phyloP scores from a whole-genome alignment of 768 basidiomycete genomes.

The Tulasnella sp. region DNA sequence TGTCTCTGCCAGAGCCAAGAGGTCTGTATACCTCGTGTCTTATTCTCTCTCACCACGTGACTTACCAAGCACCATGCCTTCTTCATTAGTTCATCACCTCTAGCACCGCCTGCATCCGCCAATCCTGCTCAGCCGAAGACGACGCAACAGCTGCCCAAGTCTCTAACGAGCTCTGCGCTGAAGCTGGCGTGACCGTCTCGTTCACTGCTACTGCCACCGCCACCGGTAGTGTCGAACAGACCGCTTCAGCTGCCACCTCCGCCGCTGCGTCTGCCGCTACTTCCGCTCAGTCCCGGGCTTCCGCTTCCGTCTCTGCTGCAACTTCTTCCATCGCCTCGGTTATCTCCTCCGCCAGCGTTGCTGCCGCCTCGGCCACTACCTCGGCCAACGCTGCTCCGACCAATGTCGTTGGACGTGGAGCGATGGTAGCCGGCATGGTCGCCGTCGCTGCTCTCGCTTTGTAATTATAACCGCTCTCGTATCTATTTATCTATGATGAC shows the following conservation, averaged over 20 bases:
- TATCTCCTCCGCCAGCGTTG: slow-evolving; percentile 7
- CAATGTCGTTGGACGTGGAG: neutral
- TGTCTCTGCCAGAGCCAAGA: slow-evolving; percentile 59
- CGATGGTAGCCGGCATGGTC: slow-evolving; percentile 18
- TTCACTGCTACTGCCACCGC: neutral
- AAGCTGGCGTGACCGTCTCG: slow-evolving; percentile 21
- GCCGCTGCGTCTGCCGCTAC: slow-evolving; percentile 28
- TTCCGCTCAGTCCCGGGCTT: neutral
- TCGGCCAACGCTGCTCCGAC: slow-evolving; percentile 15
- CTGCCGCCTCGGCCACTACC: neutral
- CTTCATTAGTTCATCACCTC: slow-evolving; percentile 25
- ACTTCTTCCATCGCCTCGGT: neutral
- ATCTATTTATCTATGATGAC: neutral
- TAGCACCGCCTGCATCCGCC: slow-evolving; percentile 26
- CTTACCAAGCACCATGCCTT: neutral
- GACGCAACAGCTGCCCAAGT: slow-evolving; percentile 20
- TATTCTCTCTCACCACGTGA: neutral
- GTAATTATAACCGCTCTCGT: neutral
- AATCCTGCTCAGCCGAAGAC: slow-evolving; percentile 16
- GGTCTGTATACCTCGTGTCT: neutral
- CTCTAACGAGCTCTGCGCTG: slow-evolving; percentile 23
- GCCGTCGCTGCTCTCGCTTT: slow-evolving; percentile 1
- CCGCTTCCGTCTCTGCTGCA: neutral
- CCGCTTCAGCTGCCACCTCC: slow-evolving; percentile 18
- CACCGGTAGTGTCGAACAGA: neutral